phyloP scores from a whole-genome alignment of 73 alveolate genomes.

The Diophrys appendiculata region DNA sequence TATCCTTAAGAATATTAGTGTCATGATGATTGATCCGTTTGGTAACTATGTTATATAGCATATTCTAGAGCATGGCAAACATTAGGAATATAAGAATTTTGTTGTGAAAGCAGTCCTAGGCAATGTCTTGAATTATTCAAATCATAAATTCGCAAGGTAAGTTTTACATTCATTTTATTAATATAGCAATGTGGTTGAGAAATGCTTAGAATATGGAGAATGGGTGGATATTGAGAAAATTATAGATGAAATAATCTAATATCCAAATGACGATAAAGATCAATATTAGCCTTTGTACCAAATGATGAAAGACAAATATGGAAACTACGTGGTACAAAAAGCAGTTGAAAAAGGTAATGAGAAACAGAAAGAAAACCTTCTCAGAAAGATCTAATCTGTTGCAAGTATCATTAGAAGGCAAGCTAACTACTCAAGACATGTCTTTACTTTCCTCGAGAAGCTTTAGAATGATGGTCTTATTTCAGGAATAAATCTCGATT shows the following conservation, averaged over 20 bases:
- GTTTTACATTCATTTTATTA: background rate
- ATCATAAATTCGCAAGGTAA: conserved; percentile 70
- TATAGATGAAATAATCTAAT: conserved; percentile 66
- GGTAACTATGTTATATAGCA: conserved; percentile 95
- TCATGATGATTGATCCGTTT: conserved; percentile 65
- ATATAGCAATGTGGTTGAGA: conserved; percentile 72
- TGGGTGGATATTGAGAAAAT: conserved; percentile 37
- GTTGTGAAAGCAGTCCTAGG: conserved; percentile 67
- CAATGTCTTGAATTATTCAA: conserved; percentile 51
- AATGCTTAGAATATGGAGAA: conserved; percentile 63
- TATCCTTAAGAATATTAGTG: conserved; percentile 51
- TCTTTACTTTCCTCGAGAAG: conserved; percentile 58
- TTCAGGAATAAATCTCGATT: too few species aligned
- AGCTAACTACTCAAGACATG: conserved; percentile 58
- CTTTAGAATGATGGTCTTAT: too few species aligned
- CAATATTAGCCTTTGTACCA: conserved; percentile 36
- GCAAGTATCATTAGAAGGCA: conserved; percentile 29
- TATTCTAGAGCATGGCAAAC: conserved; percentile 84
- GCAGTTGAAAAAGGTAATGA: conserved; percentile 72
- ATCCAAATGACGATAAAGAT: conserved; percentile 30
- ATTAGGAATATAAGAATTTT: conserved; percentile 64
- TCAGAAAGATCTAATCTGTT: conserved; percentile 53
- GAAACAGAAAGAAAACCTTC: conserved; percentile 52
- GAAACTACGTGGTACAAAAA: conserved; percentile 77
- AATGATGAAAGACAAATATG: conserved; percentile 75